Conservation (phyloP, 2,329 filamentous ascomycete genomes). For the Coniochaeta sp. region DNA sequence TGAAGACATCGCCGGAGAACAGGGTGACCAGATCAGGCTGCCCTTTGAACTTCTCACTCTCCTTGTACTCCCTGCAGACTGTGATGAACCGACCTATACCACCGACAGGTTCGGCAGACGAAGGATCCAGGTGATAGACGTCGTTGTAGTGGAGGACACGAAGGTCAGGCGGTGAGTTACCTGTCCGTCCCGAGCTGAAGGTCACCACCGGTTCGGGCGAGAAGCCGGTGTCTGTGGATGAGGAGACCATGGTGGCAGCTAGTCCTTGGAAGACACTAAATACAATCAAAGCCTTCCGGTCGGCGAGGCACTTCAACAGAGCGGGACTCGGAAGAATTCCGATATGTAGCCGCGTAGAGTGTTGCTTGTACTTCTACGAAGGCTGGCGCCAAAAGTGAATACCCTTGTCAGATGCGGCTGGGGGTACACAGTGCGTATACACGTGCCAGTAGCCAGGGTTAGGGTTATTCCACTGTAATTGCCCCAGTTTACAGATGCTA, state of each 20-base stretch:
- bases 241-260: conserved; percentile 9
- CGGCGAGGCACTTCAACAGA: too few relatives aligned
- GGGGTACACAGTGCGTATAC: too few relatives aligned
- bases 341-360: too few relatives aligned
- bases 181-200: conserved; percentile 20
- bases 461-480: too few relatives aligned
- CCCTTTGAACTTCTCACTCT: conserved; percentile 49
- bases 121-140: conserved; percentile 78
- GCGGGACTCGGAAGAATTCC: too few relatives aligned
- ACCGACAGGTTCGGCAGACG: conserved; percentile 74
- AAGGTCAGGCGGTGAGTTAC: conserved; percentile 51
- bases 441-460: too few relatives aligned
- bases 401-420: too few relatives aligned
- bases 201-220: conserved; percentile 21
- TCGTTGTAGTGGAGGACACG: conserved; percentile 90
- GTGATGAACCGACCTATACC: conserved; percentile 77
- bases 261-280: too few relatives aligned
- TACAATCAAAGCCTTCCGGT: too few relatives aligned
- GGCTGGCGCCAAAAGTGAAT: too few relatives aligned
- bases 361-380: too few relatives aligned
- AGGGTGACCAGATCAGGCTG: conserved; percentile 66
- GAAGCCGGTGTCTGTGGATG: conserved; percentile 6
- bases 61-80: conserved; percentile 67
- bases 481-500: too few relatives aligned
- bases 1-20: conserved; percentile 91